phyloP scores from a whole-genome alignment of 768 basidiomycete species.

The Trametes elegans region DNA sequence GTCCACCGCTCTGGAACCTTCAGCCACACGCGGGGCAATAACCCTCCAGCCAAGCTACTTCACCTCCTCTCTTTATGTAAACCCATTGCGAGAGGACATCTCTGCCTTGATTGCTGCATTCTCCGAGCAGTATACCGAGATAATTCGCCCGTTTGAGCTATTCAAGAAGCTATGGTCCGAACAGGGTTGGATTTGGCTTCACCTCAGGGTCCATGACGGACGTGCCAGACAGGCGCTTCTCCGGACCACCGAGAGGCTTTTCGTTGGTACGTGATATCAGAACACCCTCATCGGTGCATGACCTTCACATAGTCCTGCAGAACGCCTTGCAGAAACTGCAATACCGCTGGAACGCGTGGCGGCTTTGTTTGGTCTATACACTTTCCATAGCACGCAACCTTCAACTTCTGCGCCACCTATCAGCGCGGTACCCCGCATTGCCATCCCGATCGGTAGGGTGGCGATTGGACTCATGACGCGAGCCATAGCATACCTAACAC shows the following conservation, averaged over 20 bases:
- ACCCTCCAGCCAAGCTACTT: slow-evolving; percentile 74
- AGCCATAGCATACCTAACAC: no score
- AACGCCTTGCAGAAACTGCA: slow-evolving; percentile 49
- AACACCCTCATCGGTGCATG: not conserved
- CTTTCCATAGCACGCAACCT: slow-evolving; percentile 70
- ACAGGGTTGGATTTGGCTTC: slow-evolving; percentile 73
- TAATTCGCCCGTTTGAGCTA: slow-evolving; percentile 52
- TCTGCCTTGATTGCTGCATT: slow-evolving; percentile 50
- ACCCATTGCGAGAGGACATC: slow-evolving; percentile 64
- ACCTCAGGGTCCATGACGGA: slow-evolving; percentile 70
- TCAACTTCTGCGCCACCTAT: slow-evolving; percentile 49
- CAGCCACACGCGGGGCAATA: slow-evolving; percentile 57
- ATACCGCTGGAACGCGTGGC: slow-evolving; percentile 54
- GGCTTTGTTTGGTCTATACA: slow-evolving; percentile 69
- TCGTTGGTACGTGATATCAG: slow-evolving; percentile 52
- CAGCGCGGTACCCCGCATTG: slow-evolving; percentile 49
- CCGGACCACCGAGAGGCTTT: slow-evolving; percentile 55
- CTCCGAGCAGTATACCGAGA: slow-evolving; percentile 43
- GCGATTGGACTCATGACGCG: no score
- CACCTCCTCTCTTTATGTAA: slow-evolving; percentile 72
- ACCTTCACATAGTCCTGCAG: slow-evolving; percentile 34
- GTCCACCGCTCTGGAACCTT: slow-evolving; percentile 52
- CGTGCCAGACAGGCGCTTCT: slow-evolving; percentile 65
- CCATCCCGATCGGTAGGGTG: slow-evolving; percentile 64
- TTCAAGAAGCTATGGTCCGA: slow-evolving; percentile 71